Evolutionary conservation across 306 rosid species (phyloP), one percentile per base, ranked within the genome.

Genomic region (Abrus precatorius): DNA sequence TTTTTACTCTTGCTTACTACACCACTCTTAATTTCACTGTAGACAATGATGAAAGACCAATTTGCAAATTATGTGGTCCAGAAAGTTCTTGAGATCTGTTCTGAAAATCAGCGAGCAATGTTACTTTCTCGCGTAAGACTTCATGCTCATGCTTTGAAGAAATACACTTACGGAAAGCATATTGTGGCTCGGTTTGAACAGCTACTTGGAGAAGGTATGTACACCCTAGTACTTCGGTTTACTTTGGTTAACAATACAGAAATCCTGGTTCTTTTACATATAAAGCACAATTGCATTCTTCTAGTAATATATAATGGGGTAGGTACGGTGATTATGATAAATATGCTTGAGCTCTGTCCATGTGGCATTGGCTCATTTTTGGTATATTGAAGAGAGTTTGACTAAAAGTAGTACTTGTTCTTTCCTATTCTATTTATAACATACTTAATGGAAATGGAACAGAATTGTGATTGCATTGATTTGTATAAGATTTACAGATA

Each of bases 151-250:
- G 93, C 93, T 67, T 79, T 91, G 88, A 91, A 91, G 93, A 91
- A 91, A 81, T 89, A 91, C 79, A 91, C 95, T n/a, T 91, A 91
- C 0, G 93, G 93, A 77, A 91, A 91, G 76, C 95, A 91, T 87
- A 91, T 91, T 45, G 91, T 91, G 67, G 86, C 93, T 72, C 92
- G 95, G 28, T 83, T 86, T 53, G 95, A 86, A 81, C 84, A 86
- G 59, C 76, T 55, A 69, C 56, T 80, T 29, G 87, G 85, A 50
- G 87, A 72, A 55, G 84, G 84, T 80, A 65, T 80, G 78, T 84
- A 49, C 43, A 9, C 74, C 34, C 60, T 65, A 65, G 13, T 80
- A 48, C 68, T 64, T 72, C 43, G 53, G 30, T 33, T 61, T 43
- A 29, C 52, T 69, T 45, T 59, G 72, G 60, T 75, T 48, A 13